Evolutionary conservation across 768 basidiomycete genomes (phyloP).

Genomic region (Kwoniella europaea): DNA sequence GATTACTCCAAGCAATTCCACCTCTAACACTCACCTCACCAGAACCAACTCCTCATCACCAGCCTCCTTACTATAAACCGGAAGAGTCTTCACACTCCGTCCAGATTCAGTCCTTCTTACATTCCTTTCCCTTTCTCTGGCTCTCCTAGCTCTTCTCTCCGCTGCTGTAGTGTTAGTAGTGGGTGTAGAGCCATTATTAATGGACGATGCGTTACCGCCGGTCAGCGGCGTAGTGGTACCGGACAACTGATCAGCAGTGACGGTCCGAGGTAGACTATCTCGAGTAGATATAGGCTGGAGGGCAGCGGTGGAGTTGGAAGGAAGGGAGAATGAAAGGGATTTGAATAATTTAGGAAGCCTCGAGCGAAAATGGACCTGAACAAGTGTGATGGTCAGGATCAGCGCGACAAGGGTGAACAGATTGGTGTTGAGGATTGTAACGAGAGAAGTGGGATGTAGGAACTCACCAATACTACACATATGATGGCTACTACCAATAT

Average conservation of each 20-base stretch:
- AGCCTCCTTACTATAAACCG: conserved; percentile 48
- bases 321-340: background rate
- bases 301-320: background rate
- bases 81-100: conserved; percentile 45
- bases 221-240: background rate
- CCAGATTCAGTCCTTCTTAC: conserved; percentile 47
- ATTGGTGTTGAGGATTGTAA: too few species aligned
- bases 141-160: conserved; percentile 9
- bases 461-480: conserved; percentile 27
- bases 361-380: conserved; percentile 19
- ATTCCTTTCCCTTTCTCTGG: conserved; percentile 19
- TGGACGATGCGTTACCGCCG: background rate
- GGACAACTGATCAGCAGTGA: conserved; percentile 35
- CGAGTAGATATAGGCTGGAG: background rate
- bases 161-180: background rate
- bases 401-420: too few species aligned
- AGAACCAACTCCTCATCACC: conserved; percentile 52
- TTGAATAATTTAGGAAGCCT: conserved; percentile 17
- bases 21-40: conserved; percentile 37
- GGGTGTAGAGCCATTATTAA: background rate
- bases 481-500: conserved; percentile 21
- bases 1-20: too few species aligned
- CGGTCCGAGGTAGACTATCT: conserved; percentile 10
- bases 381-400: background rate
- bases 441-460: too few species aligned